Conservation (phyloP, 257 asterid genomes). For the Coffea eugenioides region DNA sequence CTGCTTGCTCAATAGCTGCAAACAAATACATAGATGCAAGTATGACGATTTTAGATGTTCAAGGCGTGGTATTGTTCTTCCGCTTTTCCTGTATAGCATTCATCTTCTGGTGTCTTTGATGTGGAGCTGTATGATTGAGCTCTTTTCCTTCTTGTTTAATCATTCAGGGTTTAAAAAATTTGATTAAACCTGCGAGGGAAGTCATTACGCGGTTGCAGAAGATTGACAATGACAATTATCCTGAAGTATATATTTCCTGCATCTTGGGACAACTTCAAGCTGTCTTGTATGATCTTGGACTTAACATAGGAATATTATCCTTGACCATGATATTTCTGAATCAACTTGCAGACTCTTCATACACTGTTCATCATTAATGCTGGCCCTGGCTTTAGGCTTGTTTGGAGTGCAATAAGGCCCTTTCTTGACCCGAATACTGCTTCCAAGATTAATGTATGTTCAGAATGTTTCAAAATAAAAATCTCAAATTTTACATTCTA, state of each 20-base stretch:
- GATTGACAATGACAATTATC: conserved; percentile 43
- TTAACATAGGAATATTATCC: not conserved
- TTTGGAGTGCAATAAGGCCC: conserved; percentile 57
- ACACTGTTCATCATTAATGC: conserved; percentile 57
- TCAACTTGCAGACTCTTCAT: conserved; percentile 42
- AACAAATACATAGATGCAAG: conserved; percentile 38
- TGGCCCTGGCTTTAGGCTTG: conserved; percentile 52
- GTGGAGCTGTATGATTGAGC: not conserved
- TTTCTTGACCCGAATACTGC: conserved; percentile 53
- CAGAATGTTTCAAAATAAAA: not conserved
- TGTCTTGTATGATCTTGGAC: not conserved
- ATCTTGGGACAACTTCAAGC: not conserved
- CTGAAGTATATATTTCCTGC: conserved; percentile 42
- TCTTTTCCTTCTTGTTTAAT: not conserved
- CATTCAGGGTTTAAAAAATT: conserved; percentile 42
- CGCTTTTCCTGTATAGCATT: conserved; percentile 10
- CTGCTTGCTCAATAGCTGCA: conserved; percentile 58
- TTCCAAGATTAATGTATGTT: conserved; percentile 53
- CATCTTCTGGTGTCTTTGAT: not conserved
- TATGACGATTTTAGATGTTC: conserved; percentile 57
- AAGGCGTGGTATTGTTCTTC: conserved; percentile 47
- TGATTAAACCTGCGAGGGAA: conserved; percentile 49
- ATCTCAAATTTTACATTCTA: not conserved
- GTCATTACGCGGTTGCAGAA: conserved; percentile 49
- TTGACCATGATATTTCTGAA: not conserved